Conservation (phyloP, 352 stramenopile genomes). For the Pilasporangium apinafurcum region DNA sequence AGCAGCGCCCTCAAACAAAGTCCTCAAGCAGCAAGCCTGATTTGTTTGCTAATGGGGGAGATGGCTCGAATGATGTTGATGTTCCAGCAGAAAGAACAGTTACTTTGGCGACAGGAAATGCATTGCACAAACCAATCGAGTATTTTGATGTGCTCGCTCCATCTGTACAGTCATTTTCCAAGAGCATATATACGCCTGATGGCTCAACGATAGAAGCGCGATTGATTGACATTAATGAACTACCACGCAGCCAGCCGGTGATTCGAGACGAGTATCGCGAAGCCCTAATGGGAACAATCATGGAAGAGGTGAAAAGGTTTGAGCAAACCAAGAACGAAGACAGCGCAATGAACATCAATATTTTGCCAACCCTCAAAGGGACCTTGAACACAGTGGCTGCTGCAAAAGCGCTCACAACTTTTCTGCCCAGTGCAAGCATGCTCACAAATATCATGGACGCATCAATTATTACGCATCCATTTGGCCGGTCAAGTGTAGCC, state of each 20-base stretch:
- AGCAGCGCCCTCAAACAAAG: constrained; percentile 78
- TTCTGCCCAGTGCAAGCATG: constrained; percentile 62
- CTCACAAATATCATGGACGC: constrained; percentile 72
- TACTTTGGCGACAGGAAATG: constrained; percentile 27
- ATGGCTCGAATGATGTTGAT: constrained; percentile 3
- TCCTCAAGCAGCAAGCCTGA: constrained; percentile 21
- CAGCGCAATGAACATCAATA: constrained; percentile 39
- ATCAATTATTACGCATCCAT: constrained; percentile 45
- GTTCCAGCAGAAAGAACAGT: constrained; percentile 23
- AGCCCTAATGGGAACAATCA: constrained; percentile 53
- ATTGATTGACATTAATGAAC: constrained; percentile 60
- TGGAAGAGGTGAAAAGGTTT: constrained; percentile 50
- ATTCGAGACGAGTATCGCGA: constrained; percentile 44
- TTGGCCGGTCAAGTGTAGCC: constrained; percentile 25
- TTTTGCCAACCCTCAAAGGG: constrained; percentile 50
- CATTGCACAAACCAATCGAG: constrained; percentile 42
- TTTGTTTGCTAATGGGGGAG: constrained; percentile 15
- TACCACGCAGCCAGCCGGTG: constrained; percentile 29
- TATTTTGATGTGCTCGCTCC: constrained; percentile 63
- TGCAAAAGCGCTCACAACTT: constrained; percentile 68
- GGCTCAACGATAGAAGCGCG: constrained; percentile 64
- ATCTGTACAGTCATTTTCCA: constrained; percentile 47
- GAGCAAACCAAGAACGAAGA: constrained; percentile 38
- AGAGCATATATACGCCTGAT: constrained; percentile 65
- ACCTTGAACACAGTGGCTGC: constrained; percentile 48